Evolutionary conservation across 495 filamentous ascomycete species (phyloP), one percentile per base, ranked within the genome.

Genomic region (Daldinia childiae): DNA sequence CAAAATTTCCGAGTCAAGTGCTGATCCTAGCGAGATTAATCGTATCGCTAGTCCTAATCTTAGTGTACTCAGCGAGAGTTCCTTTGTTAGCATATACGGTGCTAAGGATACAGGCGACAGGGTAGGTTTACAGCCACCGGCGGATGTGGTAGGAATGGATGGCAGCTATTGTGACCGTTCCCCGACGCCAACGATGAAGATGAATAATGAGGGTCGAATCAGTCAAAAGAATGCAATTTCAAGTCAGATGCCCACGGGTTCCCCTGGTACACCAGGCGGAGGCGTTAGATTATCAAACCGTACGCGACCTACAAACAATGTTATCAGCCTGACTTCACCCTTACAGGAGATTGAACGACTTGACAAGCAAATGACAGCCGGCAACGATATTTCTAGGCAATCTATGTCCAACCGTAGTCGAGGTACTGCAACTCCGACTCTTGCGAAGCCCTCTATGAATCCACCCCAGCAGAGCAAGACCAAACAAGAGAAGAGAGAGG

Each of bases 11-110:
- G 78, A 80, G 68, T 78, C 80, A 41, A 73, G 76, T n/a, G 76
- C 66, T 61, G 80, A 81, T 11, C 71, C 73, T 27, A 76, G 69
- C 30, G 75, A 78, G 19, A 62, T 69, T 50, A 82, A 81, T 62
- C 75, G 77, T 58, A 70, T 84, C 62, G 76, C 79, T 54, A 92
- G 90, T 56, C 91, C 91, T 7, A 85, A 90, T 54, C 80, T 94
- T 19, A 94, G 92, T 69, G 84, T 92, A 17, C 83, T 95, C 29
- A 94, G 92, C 74, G 91, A 95, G 77, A 92, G 90, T 72, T 93
- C 91, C 32, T 92, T 94, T 69, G 71, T 91, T 11, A 90, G 89
- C 74, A 82, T 92, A 6, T 89, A 90, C 62, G 91, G 88, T 15
- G 77, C 81, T 15, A 82, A 78, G 62, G 68, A 69, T 24, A 64